A percentile compares a stretch with the other conserved stretches of the same genome.
Conservation (phyloP, 2,329 filamentous ascomycete species). For the Monilinia fructigena region DNA sequence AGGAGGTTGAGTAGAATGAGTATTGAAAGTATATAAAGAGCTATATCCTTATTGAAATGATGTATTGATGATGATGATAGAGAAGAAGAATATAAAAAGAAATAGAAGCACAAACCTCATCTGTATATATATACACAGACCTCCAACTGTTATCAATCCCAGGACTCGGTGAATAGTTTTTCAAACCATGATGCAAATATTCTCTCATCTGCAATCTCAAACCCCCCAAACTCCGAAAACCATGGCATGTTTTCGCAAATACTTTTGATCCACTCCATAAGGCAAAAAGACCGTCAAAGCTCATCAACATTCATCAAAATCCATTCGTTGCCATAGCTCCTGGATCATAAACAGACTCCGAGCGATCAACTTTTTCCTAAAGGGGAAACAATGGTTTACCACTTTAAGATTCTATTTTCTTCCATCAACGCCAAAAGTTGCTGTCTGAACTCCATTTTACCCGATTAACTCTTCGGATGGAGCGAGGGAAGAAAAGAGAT, state of each 20-base stretch:
- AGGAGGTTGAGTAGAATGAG: background rate
- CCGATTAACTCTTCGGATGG: background rate
- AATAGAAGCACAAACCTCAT: background rate
- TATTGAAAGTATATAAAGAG: slow-evolving; percentile 2
- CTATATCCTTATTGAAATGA: slow-evolving; percentile 5
- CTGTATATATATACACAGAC: slow-evolving; percentile 11
- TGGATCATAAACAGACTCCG: background rate
- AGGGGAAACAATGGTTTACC: background rate
- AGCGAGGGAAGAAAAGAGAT: background rate
- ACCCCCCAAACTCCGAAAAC: slow-evolving; percentile 14
- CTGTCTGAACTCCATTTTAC: no score
- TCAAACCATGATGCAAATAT: background rate
- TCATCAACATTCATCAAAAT: background rate
- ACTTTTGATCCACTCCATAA: slow-evolving; percentile 11
- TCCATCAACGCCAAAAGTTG: background rate
- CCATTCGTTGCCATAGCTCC: no score
- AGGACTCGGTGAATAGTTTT: slow-evolving; percentile 5
- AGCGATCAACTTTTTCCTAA: background rate
- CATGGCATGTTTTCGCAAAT: slow-evolving; percentile 2
- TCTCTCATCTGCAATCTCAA: background rate
- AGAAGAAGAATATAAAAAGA: slow-evolving; percentile 2
- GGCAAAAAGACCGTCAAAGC: background rate
- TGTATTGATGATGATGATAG: slow-evolving; percentile 20
- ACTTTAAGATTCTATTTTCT: background rate
- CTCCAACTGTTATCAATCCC: background rate